phyloP scores from a whole-genome alignment of 2,329 filamentous ascomycete species.

The Intubia oerlemansii region DNA sequence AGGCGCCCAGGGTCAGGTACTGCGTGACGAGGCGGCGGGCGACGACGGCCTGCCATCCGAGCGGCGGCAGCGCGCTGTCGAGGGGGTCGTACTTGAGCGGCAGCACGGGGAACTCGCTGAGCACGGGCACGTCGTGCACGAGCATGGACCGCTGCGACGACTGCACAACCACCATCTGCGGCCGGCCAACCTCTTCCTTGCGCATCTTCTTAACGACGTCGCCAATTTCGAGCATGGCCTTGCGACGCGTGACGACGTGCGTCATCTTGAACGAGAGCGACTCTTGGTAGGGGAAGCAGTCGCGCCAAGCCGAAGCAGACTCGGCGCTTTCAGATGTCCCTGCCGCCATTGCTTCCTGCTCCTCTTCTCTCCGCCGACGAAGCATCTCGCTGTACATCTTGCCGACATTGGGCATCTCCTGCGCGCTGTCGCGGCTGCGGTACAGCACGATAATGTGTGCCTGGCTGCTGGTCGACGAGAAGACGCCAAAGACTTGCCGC shows the following conservation, averaged over 20 bases:
- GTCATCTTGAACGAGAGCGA: constrained; percentile 67
- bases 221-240: constrained; percentile 70
- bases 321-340: too few species aligned
- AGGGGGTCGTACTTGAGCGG: constrained; percentile 61
- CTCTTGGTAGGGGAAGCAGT: constrained; percentile 71
- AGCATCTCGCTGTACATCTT: constrained; percentile 71
- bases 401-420: constrained; percentile 75
- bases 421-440: constrained; percentile 50
- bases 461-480: constrained; percentile 61
- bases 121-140: constrained; percentile 62
- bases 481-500: constrained; percentile 78
- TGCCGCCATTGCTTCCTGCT: constrained; percentile 15
- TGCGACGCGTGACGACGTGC: constrained; percentile 74
- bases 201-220: constrained; percentile 80
- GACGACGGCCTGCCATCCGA: constrained; percentile 85
- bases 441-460: constrained; percentile 82
- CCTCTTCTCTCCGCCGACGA: constrained; percentile 25
- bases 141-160: constrained; percentile 68
- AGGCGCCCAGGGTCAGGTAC: constrained; percentile 81
- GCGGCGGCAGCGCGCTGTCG: constrained; percentile 71
- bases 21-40: constrained; percentile 71
- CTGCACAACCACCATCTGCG: constrained; percentile 73
- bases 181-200: constrained; percentile 56
- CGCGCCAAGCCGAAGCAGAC: constrained; percentile 51
- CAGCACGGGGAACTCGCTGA: constrained; percentile 67